phyloP scores from a whole-genome alignment of 768 basidiomycete species.

The Mycena olivaceomarginata region DNA sequence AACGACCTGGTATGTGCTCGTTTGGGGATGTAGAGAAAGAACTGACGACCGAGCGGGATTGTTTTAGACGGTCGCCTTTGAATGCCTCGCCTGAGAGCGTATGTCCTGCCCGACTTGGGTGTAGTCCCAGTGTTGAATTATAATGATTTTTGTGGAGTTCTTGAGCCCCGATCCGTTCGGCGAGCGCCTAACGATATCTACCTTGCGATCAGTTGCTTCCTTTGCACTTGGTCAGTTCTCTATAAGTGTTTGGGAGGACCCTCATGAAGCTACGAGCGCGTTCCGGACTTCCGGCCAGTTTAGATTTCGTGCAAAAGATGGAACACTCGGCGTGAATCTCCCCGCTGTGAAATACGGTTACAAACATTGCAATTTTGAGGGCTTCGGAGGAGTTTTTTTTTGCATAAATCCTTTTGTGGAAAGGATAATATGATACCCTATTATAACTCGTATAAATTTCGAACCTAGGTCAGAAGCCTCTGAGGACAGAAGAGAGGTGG shows the following conservation, averaged over 20 bases:
- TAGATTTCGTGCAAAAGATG: background rate
- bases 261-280: background rate
- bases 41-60: slow-evolving; percentile 4
- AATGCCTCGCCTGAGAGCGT: slow-evolving; percentile 10
- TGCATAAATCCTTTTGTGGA: too few relatives aligned
- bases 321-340: background rate
- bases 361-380: background rate
- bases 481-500: too few relatives aligned
- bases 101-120: slow-evolving; percentile 20
- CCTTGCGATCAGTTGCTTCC: slow-evolving; percentile 14
- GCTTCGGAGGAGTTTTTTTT: background rate
- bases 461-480: too few relatives aligned
- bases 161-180: slow-evolving; percentile 4
- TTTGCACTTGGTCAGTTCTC: slow-evolving; percentile 10
- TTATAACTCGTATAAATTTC: too few relatives aligned
- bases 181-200: slow-evolving; percentile 15
- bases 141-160: slow-evolving; percentile 22
- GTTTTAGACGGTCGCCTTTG: slow-evolving; percentile 5
- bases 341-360: background rate
- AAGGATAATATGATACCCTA: too few relatives aligned
- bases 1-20: slow-evolving; percentile 18
- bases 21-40: slow-evolving; percentile 7
- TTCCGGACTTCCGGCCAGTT: background rate
- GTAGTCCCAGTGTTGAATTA: slow-evolving; percentile 19
- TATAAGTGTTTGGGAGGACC: too few relatives aligned